A percentile compares a stretch with the other conserved stretches of the same genome.
Conservation (phyloP, 192 early-diverging fungal genomes). For the Backusella mclennaniae region DNA sequence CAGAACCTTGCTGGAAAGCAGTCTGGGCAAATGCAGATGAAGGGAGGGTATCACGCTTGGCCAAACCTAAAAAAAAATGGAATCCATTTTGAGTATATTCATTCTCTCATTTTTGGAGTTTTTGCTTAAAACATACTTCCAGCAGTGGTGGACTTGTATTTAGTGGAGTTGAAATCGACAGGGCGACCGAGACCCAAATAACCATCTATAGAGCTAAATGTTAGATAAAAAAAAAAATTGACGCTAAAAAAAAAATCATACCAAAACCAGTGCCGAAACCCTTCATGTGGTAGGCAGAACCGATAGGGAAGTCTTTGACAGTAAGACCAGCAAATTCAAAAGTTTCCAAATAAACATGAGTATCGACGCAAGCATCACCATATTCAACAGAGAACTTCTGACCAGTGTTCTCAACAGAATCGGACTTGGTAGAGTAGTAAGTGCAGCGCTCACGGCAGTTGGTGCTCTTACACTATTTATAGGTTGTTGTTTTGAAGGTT, state of each 20-base stretch:
- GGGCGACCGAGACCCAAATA: conserved; percentile 36
- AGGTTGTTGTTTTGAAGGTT: neutral
- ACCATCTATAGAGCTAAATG: conserved; percentile 19
- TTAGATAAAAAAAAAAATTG: neutral
- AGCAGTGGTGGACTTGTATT: conserved; percentile 8
- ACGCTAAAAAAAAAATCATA: neutral
- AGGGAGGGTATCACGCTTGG: conserved; percentile 18
- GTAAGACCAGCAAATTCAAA: conserved; percentile 27
- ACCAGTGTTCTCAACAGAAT: conserved; percentile 11
- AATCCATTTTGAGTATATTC: neutral
- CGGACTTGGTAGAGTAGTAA: conserved; percentile 30
- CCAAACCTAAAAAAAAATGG: conserved; percentile 8
- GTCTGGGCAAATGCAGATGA: conserved; percentile 22
- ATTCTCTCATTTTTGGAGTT: neutral
- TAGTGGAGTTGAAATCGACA: conserved; percentile 30
- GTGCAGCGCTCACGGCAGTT: conserved; percentile 35
- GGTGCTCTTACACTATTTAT: conserved; percentile 26
- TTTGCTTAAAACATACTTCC: neutral
- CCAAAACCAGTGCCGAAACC: conserved; percentile 31
- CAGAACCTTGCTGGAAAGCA: conserved; percentile 26
- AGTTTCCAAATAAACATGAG: conserved; percentile 34
- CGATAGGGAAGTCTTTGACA: conserved; percentile 32
- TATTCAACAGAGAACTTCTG: conserved; percentile 36
- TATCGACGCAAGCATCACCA: conserved; percentile 31
- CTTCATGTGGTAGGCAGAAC: conserved; percentile 35